A percentile compares a stretch with the other conserved stretches of the same genome.
These are phyloP conservation scores for Leptodontidium sp. DNA, from an alignment of 2,329 filamentous ascomycete genomes.

Conservation along the genomic window DNA sequence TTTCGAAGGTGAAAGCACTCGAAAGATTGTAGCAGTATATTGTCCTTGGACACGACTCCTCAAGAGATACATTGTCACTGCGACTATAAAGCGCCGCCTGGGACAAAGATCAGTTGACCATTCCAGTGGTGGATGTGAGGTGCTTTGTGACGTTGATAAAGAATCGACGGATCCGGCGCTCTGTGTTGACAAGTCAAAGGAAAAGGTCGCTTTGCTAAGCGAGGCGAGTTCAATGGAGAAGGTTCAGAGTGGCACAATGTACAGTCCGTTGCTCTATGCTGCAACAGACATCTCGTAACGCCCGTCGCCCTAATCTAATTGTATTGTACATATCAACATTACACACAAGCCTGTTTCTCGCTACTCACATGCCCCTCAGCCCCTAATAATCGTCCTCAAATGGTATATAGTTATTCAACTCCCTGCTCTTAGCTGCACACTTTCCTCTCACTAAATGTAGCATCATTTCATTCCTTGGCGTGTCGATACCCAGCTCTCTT, in stretches of 20 bases:
- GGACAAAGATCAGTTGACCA: background rate
- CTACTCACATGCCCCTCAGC: slow-evolving; percentile 11
- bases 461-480: slow-evolving; percentile 76
- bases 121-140: background rate
- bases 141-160: background rate
- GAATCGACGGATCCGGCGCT: slow-evolving; percentile 5
- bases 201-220: background rate
- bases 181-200: background rate
- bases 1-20: background rate
- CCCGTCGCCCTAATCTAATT: background rate
- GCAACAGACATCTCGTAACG: slow-evolving; percentile 7
- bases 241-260: slow-evolving; percentile 11
- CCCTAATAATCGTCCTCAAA: slow-evolving; percentile 25
- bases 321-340: slow-evolving; percentile 18
- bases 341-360: slow-evolving; percentile 1
- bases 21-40: background rate
- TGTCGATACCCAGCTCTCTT: slow-evolving; percentile 74
- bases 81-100: background rate
- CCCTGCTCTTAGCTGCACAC: slow-evolving; percentile 47
- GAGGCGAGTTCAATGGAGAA: background rate
- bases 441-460: slow-evolving; percentile 78
- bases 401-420: slow-evolving; percentile 44
- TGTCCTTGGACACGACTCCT: background rate
- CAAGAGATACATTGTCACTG: background rate
- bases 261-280: slow-evolving; percentile 5